Conservation (phyloP, 768 basidiomycete species). For the Lactarius indigo region DNA sequence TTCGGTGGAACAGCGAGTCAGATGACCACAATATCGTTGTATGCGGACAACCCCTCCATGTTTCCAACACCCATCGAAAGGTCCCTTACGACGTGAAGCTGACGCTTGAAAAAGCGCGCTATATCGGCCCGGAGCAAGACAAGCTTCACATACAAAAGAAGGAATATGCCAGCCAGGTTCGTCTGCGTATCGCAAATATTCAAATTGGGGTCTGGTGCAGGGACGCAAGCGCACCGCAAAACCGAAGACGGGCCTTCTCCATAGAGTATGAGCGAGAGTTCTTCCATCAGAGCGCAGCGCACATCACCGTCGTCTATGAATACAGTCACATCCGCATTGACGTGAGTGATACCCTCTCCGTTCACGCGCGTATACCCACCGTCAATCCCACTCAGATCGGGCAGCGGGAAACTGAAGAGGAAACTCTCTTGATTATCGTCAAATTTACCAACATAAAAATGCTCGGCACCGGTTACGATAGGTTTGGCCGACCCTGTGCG, state of each 20-base stretch:
- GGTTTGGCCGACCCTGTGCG: constrained; percentile 11
- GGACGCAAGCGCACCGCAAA: constrained; percentile 19
- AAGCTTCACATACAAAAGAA: constrained; percentile 25
- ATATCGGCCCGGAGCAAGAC: constrained; percentile 32
- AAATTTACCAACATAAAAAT: constrained; percentile 21
- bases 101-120: constrained; percentile 33
- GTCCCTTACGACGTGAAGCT: constrained; percentile 12
- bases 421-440: constrained; percentile 2
- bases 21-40: constrained; percentile 30
- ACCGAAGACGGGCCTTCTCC: constrained; percentile 46
- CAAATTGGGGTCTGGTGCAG: constrained; percentile 66
- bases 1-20: constrained; percentile 38
- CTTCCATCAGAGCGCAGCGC: constrained; percentile 41
- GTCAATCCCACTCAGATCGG: constrained; percentile 12
- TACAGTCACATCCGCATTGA: constrained; percentile 61
- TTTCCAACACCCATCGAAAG: constrained; percentile 18
- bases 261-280: constrained; percentile 65
- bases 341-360: constrained; percentile 36
- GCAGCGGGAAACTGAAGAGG: constrained; percentile 19
- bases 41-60: constrained; percentile 25
- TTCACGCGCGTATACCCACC: not conserved
- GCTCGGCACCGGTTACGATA: constrained; percentile 19
- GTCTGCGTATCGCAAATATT: constrained; percentile 54
- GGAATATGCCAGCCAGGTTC: constrained; percentile 38
- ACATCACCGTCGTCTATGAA: constrained; percentile 62